Percentiles rank a stretch among this genome's conserved stretches.
These are phyloP conservation scores for Piromyces sp. DNA, from an alignment of 192 early-diverging fungal genomes.

Conservation along the genomic window DNA sequence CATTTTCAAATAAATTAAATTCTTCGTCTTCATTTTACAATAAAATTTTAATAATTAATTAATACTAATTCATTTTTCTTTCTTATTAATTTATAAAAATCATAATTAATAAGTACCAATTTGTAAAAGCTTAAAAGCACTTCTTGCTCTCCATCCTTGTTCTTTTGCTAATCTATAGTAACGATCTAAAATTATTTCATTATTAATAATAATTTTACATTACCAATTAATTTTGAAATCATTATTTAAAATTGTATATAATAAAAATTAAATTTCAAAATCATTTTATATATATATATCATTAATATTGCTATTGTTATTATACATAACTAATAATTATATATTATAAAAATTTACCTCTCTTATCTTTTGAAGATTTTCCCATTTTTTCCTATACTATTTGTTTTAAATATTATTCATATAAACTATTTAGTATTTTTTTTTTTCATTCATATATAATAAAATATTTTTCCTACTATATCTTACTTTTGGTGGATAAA, in stretches of 20 bases:
- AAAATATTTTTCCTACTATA: too few relatives aligned
- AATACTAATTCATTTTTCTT: too few relatives aligned
- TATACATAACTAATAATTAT: background rate
- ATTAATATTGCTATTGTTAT: background rate
- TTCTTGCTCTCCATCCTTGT: constrained; percentile 66
- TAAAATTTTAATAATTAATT: too few relatives aligned
- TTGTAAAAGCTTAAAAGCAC: constrained; percentile 93
- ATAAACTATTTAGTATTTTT: too few relatives aligned
- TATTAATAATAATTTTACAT: background rate
- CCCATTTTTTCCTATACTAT: background rate
- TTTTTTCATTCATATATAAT: too few relatives aligned
- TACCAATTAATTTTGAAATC: background rate
- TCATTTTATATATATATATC: too few relatives aligned
- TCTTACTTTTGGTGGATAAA: too few relatives aligned
- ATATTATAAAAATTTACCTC: background rate
- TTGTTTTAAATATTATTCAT: background rate
- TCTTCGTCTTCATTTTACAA: constrained; percentile 50
- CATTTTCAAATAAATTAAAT: constrained; percentile 76
- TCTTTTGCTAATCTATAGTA: background rate
- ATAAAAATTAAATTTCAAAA: too few relatives aligned
- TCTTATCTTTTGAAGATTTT: background rate
- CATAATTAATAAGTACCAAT: constrained; percentile 23
- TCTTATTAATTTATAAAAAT: too few relatives aligned
- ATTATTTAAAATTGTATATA: background rate
- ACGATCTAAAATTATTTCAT: background rate